Evolutionary conservation across 495 filamentous ascomycete genomes (phyloP), one percentile per base, ranked within the genome.

Genomic region (Trichoderma reesei): DNA sequence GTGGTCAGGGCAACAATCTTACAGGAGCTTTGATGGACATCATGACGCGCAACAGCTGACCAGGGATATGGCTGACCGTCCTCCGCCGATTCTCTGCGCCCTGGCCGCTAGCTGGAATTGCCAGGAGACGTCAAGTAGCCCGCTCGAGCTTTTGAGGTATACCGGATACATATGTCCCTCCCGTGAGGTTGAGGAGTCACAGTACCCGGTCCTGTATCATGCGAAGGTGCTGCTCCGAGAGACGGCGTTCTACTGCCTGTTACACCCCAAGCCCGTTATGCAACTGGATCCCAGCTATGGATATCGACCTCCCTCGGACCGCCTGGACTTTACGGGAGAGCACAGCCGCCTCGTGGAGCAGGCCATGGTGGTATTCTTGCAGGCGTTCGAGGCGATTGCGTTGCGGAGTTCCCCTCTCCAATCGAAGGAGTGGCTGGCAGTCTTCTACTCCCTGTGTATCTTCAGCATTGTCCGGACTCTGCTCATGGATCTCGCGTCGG

Each of bases 401-500:
- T 66, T 72, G 66, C 73, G 74, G 39, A 71, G 70, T 26, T 68
- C 69, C 11, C 65, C 72, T 5, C 68, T 73, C 18, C 74, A 74
- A n/a, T 70, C 74, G 1, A 77, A 73, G 65, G 74, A 65, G 44
- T 81, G 79, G 79, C 65, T 79, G 3, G 76, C 79, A n/a, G 65
- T 72, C 26, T 78, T 81, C 61, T 70, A 77, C 63, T 79, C 79
- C 5, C 68, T 81, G 36, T 80, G 78, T 67, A 78, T 81, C 44
- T 81, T 81, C 62, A 80, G 76, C 68, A 68, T 80, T n/a, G 75
- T 80, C 41, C 75, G 74, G 63, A 80, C 79, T 7, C 69, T 81
- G 1, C 66, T 80, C 13, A 73, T 75, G 11, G 79, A 81, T 63
- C 51, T 56, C 26, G 51, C 51, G 33, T 56, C 51, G 5, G 66